Percentiles rank a stretch among this genome's conserved stretches.
These are phyloP conservation scores for Coprinellus micaceus DNA, from an alignment of 768 basidiomycete genomes.

Conservation along the genomic window DNA sequence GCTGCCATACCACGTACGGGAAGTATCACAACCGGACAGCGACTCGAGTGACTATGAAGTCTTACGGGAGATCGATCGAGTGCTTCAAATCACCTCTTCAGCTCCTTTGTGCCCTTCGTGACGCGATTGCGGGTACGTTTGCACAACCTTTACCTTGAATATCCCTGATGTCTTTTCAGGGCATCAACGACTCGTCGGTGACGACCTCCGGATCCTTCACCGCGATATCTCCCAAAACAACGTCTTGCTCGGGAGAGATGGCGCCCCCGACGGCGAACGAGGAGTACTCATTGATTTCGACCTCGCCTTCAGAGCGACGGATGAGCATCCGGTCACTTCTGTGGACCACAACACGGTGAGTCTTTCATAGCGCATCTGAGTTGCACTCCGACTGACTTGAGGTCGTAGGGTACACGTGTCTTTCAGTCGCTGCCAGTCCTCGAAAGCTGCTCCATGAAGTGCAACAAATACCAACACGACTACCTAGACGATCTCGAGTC, in stretches of 20 bases:
- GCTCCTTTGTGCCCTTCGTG: neutral
- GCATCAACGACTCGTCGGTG: neutral
- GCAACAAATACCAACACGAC: neutral
- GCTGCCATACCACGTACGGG: neutral
- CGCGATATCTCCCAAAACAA: neutral
- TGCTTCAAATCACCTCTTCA: neutral
- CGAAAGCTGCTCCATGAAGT: too few relatives aligned
- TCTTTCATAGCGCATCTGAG: too few relatives aligned
- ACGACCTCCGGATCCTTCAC: neutral
- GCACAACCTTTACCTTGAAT: neutral
- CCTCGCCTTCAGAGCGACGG: neutral
- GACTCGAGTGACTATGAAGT: neutral
- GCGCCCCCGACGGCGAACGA: neutral
- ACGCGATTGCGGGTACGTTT: neutral
- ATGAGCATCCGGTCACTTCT: too few relatives aligned
- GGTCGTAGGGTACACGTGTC: neutral
- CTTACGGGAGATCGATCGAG: neutral
- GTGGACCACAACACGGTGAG: too few relatives aligned
- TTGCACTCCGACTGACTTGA: too few relatives aligned
- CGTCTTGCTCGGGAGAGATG: neutral
- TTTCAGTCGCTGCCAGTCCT: neutral
- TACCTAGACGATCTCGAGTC: neutral
- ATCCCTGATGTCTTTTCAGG: neutral
- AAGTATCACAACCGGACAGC: neutral
- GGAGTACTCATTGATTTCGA: slow-evolving; percentile 2